Conservation (phyloP, 306 rosid species). For the Citrullus mucosospermus region DNA sequence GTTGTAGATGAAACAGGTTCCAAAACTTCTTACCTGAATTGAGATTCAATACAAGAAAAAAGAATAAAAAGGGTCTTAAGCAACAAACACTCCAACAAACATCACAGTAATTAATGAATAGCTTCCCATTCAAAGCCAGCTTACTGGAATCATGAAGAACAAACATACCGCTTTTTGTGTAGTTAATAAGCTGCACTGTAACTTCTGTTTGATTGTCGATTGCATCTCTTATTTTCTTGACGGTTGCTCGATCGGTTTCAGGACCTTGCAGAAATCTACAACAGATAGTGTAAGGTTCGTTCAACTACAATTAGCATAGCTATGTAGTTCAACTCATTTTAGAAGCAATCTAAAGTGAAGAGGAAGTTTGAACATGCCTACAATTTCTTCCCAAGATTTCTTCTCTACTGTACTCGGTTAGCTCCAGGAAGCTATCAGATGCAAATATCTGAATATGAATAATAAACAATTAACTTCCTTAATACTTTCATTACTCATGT, state of each 20-base stretch:
- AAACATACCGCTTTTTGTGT: conserved; percentile 67
- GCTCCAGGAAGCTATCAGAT: conserved; percentile 95
- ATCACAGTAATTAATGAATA: neutral
- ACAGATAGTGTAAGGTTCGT: neutral
- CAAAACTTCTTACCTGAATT: conserved; percentile 86
- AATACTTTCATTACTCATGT: neutral
- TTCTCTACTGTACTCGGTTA: conserved; percentile 90
- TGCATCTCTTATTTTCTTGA: conserved; percentile 76
- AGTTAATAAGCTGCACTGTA: conserved; percentile 90
- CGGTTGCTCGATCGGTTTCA: conserved; percentile 89
- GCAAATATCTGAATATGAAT: conserved; percentile 66
- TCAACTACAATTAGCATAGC: neutral
- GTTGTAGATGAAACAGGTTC: conserved; percentile 94
- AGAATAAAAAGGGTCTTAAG: neutral
- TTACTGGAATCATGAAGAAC: neutral
- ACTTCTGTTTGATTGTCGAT: conserved; percentile 85
- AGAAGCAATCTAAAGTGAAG: neutral
- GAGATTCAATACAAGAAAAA: neutral
- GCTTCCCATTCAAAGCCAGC: neutral
- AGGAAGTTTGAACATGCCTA: conserved; percentile 37
- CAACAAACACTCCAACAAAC: neutral
- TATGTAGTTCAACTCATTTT: neutral
- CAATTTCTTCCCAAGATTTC: conserved; percentile 97
- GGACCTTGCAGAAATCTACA: conserved; percentile 92
- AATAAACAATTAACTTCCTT: neutral